Base-by-base conservation (phyloP, 1,284 basidiomycete genomes). In the Rhodotorula glutinis region DNA sequence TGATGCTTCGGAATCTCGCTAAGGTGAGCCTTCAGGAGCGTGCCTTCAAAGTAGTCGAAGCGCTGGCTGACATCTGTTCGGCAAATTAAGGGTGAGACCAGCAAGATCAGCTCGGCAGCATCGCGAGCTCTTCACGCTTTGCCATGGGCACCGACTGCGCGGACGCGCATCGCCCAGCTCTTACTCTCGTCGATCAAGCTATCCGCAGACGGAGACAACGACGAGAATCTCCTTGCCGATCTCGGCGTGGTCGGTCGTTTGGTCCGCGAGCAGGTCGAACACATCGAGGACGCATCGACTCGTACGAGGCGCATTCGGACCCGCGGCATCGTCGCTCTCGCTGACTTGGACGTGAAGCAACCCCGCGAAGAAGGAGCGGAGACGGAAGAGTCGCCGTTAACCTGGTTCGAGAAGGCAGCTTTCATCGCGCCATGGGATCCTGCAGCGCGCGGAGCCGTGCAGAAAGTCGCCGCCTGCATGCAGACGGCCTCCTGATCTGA, bases 91-190 rank as follows among this genome's bases (percentile, higher is more conserved):
- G 70, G 29, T 27, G 54, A 13, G 21, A 38, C 25, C 57, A 38
- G 33, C 33, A 38, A 41, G 29, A 63, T 68, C 1, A n/a, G 67
- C n/a, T 63, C 65, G 25, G 54, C 55, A 17, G 56, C 53, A 8
- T 63, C 62, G 25, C 65, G 65, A n/a, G 44, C 58, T 1, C 60
- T 72, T 4, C 71, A 72, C 43, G 71, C 71, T 3, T 54, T 47
- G 13, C 71, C 71, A 4, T 72, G 71, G 71, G 55, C 49, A 9
- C 62, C 68, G 7, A 9, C 57, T 14, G 53, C 47, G 10, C 68
- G 71, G 4, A 70, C 59, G 3, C 49, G 52, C 41, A 43, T 55
- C 54, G 66, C 67, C 2, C 61, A 61, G 14, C 62, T 69, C 43
- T 52, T 72, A 60, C 14, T 27, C 53, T 11, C n/a, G 23, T 30